Percentiles rank a stretch among this genome's conserved stretches.
Evolutionary conservation across 257 asterid genomes (phyloP).

Genomic region (Ilex asprella): DNA sequence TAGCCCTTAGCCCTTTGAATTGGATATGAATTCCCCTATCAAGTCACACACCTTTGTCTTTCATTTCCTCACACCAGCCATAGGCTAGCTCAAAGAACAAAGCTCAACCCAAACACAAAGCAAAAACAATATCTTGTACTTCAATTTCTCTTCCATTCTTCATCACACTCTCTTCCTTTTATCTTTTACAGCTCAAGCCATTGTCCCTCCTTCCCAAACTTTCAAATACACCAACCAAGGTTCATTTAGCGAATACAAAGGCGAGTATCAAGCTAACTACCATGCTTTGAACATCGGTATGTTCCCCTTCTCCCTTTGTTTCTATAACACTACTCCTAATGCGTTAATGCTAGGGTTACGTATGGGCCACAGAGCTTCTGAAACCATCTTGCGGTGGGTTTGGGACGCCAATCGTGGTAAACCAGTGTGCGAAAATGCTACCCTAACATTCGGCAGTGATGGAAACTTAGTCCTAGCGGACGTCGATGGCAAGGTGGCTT

Average conservation of each 20-base stretch:
- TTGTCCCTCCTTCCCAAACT: slow-evolving; percentile 21
- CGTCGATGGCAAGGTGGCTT: slow-evolving; percentile 17
- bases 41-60: background rate
- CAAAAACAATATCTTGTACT: slow-evolving; percentile 7
- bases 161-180: slow-evolving; percentile 6
- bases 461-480: slow-evolving; percentile 29
- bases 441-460: slow-evolving; percentile 15
- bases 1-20: no score
- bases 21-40: background rate
- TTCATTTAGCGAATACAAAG: slow-evolving; percentile 16
- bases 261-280: slow-evolving; percentile 17
- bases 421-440: slow-evolving; percentile 23
- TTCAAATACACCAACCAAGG: slow-evolving; percentile 28
- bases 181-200: slow-evolving; percentile 7
- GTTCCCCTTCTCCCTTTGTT: slow-evolving; percentile 20
- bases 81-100: no score
- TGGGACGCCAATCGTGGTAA: slow-evolving; percentile 29
- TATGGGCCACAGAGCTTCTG: slow-evolving; percentile 19
- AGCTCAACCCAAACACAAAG: background rate
- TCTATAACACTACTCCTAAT: slow-evolving; percentile 28
- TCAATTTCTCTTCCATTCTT: background rate
- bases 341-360: slow-evolving; percentile 25
- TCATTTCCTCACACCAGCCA: background rate
- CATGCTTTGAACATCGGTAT: slow-evolving; percentile 1
- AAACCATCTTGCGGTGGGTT: slow-evolving; percentile 26